Conservation (phyloP, 768 basidiomycete species). For the Pulveroboletus frians region DNA sequence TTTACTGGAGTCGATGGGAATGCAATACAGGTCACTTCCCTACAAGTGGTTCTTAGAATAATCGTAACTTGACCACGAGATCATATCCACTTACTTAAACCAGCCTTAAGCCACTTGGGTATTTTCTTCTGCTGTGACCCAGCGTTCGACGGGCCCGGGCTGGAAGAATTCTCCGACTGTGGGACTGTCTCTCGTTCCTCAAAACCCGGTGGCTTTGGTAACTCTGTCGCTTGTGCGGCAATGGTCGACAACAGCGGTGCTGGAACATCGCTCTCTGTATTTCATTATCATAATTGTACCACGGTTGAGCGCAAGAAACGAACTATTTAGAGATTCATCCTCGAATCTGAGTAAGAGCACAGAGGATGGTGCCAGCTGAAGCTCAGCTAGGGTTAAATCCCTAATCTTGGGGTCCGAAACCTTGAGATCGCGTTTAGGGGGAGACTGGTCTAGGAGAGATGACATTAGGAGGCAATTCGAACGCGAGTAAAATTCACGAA, state of each 20-base stretch:
- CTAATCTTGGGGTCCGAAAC: conserved; percentile 73
- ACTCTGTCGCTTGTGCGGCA: conserved; percentile 54
- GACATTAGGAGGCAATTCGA: not conserved
- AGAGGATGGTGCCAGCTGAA: conserved; percentile 77
- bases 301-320: not conserved
- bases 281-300: not conserved
- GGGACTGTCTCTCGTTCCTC: conserved; percentile 8
- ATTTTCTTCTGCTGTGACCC: conserved; percentile 47
- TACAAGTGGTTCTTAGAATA: conserved; percentile 2
- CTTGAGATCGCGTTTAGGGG: conserved; percentile 78
- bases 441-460: conserved; percentile 57
- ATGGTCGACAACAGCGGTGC: conserved; percentile 63
- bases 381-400: conserved; percentile 59
- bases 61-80: not conserved
- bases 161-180: conserved; percentile 10
- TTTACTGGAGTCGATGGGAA: conserved; percentile 22
- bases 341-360: conserved; percentile 72
- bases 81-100: conserved; percentile 41
- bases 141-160: conserved; percentile 1
- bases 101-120: conserved; percentile 77
- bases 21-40: conserved; percentile 33
- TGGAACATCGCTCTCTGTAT: conserved; percentile 46
- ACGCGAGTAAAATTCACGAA: conserved; percentile 34
- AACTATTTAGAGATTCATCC: conserved; percentile 67
- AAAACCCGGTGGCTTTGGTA: conserved; percentile 55